phyloP scores from a whole-genome alignment of 169 alveolate species.

The Plasmodium coatneyi region DNA sequence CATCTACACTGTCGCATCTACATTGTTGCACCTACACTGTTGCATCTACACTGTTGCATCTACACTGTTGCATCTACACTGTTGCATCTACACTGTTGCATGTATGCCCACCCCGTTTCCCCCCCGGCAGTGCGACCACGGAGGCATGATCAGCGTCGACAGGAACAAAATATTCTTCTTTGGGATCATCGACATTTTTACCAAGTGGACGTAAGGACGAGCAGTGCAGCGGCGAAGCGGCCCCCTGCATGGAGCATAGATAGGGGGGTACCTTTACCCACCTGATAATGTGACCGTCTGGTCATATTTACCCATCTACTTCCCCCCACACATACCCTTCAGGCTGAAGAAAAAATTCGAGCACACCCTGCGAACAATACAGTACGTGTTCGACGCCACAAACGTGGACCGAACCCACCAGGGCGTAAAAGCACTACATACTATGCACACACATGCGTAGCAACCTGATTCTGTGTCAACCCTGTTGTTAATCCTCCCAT shows the following conservation, averaged over 20 bases:
- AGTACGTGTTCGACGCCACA: conserved; percentile 6
- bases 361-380: conserved; percentile 57
- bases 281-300: neutral
- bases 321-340: neutral
- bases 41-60: too few species aligned
- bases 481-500: neutral
- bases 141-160: conserved; percentile 60
- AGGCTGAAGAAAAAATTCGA: conserved; percentile 60
- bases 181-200: conserved; percentile 83
- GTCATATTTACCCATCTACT: neutral
- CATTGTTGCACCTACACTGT: too few species aligned
- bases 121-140: conserved; percentile 39
- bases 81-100: too few species aligned
- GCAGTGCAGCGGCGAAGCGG: neutral
- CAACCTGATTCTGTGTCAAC: neutral
- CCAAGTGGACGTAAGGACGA: conserved; percentile 77
- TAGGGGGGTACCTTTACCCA: neutral
- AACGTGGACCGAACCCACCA: neutral
- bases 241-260: neutral
- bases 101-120: neutral
- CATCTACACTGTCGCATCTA: too few species aligned
- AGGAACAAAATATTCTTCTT: conserved; percentile 77
- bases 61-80: too few species aligned
- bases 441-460: neutral
- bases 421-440: too few species aligned